A percentile compares a stretch with the other conserved stretches of the same genome.
phyloP scores from a whole-genome alignment of 164 flowering plant genomes.

The Buxus sempervirens region DNA sequence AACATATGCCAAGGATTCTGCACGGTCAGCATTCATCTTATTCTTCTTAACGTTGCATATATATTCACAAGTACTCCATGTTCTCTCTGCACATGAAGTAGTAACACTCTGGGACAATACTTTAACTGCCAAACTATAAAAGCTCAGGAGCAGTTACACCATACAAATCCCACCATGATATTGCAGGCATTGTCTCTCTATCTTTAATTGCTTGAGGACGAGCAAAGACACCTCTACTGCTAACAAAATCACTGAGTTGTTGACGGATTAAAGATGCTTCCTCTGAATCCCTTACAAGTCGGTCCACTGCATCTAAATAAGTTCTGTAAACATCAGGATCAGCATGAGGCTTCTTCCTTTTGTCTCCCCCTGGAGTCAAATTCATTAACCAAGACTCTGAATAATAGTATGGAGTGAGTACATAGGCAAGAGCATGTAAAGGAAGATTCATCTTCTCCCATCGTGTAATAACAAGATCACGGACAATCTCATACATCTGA shows the following conservation, averaged over 20 bases:
- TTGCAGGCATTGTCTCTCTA: slow-evolving; percentile 11
- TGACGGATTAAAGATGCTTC: background rate
- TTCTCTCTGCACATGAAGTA: slow-evolving; percentile 14
- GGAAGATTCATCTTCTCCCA: slow-evolving; percentile 24
- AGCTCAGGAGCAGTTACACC: slow-evolving; percentile 12
- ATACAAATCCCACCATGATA: slow-evolving; percentile 20
- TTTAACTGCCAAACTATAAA: slow-evolving; percentile 1
- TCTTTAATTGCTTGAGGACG: too few species aligned
- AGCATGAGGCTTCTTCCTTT: slow-evolving; percentile 11
- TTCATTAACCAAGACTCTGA: too few species aligned
- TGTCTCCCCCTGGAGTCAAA: slow-evolving; percentile 10
- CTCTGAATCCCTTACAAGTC: background rate
- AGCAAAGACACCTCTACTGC: slow-evolving; percentile 9
- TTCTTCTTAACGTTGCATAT: slow-evolving; percentile 10
- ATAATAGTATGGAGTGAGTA: too few species aligned
- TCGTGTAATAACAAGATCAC: slow-evolving; percentile 5
- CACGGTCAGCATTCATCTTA: background rate
- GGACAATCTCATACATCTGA: background rate
- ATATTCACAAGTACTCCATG: slow-evolving; percentile 8
- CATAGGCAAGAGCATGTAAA: slow-evolving; percentile 20
- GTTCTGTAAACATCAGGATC: background rate
- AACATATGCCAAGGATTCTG: slow-evolving; percentile 5
- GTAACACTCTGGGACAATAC: slow-evolving; percentile 14
- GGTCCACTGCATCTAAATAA: slow-evolving; percentile 9
- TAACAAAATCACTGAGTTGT: slow-evolving; percentile 12